phyloP scores from a whole-genome alignment of 441 rosid species.

The Populus hybrid region DNA sequence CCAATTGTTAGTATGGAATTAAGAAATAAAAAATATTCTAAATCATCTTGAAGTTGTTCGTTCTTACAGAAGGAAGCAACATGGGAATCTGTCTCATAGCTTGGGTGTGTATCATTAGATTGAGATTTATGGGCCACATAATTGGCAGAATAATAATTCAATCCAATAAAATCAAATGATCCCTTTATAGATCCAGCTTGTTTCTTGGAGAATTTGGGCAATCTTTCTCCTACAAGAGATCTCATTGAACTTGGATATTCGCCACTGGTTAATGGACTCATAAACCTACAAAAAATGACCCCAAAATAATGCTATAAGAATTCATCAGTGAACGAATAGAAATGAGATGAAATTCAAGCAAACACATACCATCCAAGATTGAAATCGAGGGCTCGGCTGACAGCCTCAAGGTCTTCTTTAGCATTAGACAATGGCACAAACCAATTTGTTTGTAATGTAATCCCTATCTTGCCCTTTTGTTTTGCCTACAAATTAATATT shows the following conservation, averaged over 20 bases:
- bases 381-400: constrained; percentile 9
- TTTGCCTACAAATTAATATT: not conserved
- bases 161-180: too few relatives aligned
- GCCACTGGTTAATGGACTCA: not conserved
- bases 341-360: not conserved
- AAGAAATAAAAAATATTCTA: not conserved
- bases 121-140: not conserved
- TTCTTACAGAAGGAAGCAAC: not conserved
- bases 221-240: too few relatives aligned
- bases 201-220: too few relatives aligned
- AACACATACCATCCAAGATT: constrained; percentile 6
- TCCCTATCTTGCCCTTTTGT: constrained; percentile 7
- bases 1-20: not conserved
- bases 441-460: not conserved
- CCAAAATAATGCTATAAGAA: too few relatives aligned
- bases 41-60: not conserved
- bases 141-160: too few relatives aligned
- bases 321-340: too few relatives aligned
- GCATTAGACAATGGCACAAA: not conserved
- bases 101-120: not conserved
- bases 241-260: too few relatives aligned
- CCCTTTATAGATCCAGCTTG: too few relatives aligned
- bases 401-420: not conserved
- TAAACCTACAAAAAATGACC: not conserved
- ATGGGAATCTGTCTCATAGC: not conserved